Percentiles rank a stretch among this genome's conserved stretches.
Evolutionary conservation across 2,329 filamentous ascomycete species (phyloP).

Genomic region (Cryphonectria parasitica): DNA sequence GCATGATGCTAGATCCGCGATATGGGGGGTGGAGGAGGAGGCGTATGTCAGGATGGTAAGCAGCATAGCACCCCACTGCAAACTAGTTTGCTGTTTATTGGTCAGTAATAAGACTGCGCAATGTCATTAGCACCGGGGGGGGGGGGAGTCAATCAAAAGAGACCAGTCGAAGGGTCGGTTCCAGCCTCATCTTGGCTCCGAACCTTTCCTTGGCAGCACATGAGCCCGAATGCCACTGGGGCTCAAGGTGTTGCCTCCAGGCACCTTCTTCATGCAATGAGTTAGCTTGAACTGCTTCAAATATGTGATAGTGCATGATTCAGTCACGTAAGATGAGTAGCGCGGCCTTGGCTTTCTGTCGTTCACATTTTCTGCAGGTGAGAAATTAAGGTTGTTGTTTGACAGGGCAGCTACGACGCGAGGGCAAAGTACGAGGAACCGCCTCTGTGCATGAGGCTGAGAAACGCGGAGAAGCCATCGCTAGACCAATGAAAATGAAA

Average conservation of each 20-base stretch:
- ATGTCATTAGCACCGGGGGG: too few relatives aligned
- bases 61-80: background rate
- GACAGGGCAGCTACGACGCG: too few relatives aligned
- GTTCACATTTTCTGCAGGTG: background rate
- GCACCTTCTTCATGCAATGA: background rate
- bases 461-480: background rate
- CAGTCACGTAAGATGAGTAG: background rate
- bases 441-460: slow-evolving; percentile 4
- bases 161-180: background rate
- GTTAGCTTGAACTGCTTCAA: background rate
- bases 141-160: too few relatives aligned
- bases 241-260: background rate
- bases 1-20: background rate
- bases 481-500: background rate
- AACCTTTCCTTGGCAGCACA: background rate
- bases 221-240: background rate
- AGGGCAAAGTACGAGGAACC: background rate
- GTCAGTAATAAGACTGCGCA: background rate
- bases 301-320: background rate
- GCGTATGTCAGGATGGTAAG: background rate
- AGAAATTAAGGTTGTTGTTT: background rate
- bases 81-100: background rate
- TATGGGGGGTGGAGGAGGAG: too few relatives aligned
- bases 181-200: background rate
- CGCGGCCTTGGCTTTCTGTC: background rate